phyloP scores from a whole-genome alignment of 2,329 filamentous ascomycete genomes.

The Colletotrichum paranaense region DNA sequence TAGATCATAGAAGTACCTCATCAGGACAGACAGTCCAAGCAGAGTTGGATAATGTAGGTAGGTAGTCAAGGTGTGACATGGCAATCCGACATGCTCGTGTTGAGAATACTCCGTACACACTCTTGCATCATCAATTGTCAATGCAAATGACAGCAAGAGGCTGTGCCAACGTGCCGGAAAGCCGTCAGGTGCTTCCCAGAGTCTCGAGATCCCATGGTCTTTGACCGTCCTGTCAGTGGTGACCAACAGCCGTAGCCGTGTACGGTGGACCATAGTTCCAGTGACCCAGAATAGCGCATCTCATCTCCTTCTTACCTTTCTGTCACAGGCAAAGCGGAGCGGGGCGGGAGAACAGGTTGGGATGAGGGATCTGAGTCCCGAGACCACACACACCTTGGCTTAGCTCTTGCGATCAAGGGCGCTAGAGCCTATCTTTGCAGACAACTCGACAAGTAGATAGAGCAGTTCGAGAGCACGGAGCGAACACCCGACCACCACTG shows the following conservation, averaged over 20 bases:
- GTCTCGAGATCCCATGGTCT: background rate
- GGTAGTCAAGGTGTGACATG: background rate
- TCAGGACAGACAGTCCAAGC: too few relatives aligned
- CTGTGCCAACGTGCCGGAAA: background rate
- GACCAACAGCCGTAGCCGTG: constrained; percentile 8
- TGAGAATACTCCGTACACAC: background rate
- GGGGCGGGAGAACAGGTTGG: constrained; percentile 12
- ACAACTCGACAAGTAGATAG: too few relatives aligned
- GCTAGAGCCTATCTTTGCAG: background rate
- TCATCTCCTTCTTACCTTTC: constrained; percentile 22
- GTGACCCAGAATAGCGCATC: constrained; percentile 31
- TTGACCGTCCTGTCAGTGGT: background rate
- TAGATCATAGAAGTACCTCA: too few relatives aligned
- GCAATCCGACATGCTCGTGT: background rate
- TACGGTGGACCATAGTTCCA: background rate
- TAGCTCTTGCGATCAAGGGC: background rate
- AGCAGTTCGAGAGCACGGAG: background rate
- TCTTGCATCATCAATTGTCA: constrained; percentile 4
- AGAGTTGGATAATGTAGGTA: background rate
- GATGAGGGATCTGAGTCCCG: constrained; percentile 21
- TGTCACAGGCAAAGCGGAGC: constrained; percentile 31
- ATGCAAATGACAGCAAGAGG: constrained; percentile 15
- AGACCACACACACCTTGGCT: constrained; percentile 11
- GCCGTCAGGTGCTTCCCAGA: constrained; percentile 8
- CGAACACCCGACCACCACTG: background rate